Base-by-base conservation (phyloP, 352 stramenopile genomes). In the Globisporangium nunn region DNA sequence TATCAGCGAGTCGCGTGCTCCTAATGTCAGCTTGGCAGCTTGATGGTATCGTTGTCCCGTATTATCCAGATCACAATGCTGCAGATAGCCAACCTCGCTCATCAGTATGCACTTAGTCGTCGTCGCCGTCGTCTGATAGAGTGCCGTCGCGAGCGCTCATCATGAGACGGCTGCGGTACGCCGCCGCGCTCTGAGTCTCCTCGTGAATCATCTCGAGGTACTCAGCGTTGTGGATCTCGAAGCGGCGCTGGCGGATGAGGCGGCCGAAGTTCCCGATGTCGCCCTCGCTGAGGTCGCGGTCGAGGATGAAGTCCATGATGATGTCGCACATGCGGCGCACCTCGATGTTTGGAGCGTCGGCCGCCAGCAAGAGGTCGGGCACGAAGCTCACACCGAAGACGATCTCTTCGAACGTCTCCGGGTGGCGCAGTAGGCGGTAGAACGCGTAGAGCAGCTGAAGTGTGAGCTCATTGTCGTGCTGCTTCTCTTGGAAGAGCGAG, bases 221-320 rank as follows among this genome's bases (percentile, higher is more conserved):
- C 61, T 96, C 85, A 7, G 74, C 78, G 53, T 96, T 94, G 63
- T 96, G 83, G 56, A 92, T 91, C 54, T 93, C 81, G 63, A 92
- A 94, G 39, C 82, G 74, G 11, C 80, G 75, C 54, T 90, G 82
- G 18, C 85, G 84, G 62, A 94, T 92, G 33, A 92, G 66, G 8
- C 80, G 72, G 1, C 78, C 81, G 49, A 91, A 91, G 52, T 94
- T 79, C 0, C 81, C 81, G 30, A 89, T 77, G 4, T 65, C 62
- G 33, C 65, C 61, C 31, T 88, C 69, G 45, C 71, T 85, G 28
- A 88, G 70, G 52, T 95, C 81, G 56, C 81, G 77, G 61, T 94
- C 81, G 10, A 94, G 62, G 54, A 95, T 81, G 56, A 93, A 64
- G 63, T 93, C 84, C 71, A 95, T 91, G 29, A 93, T 72, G 14